Evolutionary conservation across 1,284 basidiomycete species (phyloP).

Genomic region (Apiotrichum gamsii): DNA sequence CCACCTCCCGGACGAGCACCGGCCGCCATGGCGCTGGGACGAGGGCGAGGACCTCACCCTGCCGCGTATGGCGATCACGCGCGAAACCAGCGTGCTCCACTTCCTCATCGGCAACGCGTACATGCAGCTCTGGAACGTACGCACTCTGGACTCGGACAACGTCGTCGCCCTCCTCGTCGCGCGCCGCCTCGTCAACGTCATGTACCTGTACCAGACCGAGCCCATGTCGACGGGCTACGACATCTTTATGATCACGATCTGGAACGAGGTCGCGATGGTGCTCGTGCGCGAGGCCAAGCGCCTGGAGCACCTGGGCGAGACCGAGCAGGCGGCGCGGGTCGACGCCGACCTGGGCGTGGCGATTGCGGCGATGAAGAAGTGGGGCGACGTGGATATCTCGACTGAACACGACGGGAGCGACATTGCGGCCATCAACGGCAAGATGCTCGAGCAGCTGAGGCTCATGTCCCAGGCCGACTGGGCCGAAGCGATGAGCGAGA

Average conservation of each 20-base stretch:
- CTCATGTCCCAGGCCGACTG: slow-evolving; percentile 21
- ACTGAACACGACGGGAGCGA: slow-evolving; percentile 20
- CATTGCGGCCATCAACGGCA: slow-evolving; percentile 27
- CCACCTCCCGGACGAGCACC: slow-evolving; percentile 23
- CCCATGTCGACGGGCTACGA: slow-evolving; percentile 22
- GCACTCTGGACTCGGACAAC: slow-evolving; percentile 21
- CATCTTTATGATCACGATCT: slow-evolving; percentile 26
- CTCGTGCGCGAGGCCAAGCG: slow-evolving; percentile 27
- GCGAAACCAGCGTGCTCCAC: slow-evolving; percentile 17
- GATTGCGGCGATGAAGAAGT: slow-evolving; percentile 21
- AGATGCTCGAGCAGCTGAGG: slow-evolving; percentile 25
- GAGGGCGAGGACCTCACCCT: slow-evolving; percentile 13
- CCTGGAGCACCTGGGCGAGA: slow-evolving; percentile 8
- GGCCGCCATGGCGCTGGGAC: slow-evolving; percentile 32
- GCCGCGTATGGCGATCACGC: slow-evolving; percentile 11
- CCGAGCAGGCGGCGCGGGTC: slow-evolving; percentile 16
- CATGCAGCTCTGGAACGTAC: slow-evolving; percentile 28
- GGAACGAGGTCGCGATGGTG: slow-evolving; percentile 31
- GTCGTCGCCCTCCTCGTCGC: slow-evolving; percentile 24
- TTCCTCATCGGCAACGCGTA: slow-evolving; percentile 28
- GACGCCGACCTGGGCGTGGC: slow-evolving; percentile 29
- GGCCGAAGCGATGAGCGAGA: slow-evolving; percentile 23
- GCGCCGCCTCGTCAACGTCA: slow-evolving; percentile 24
- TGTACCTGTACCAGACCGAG: slow-evolving; percentile 21
- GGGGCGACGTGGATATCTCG: slow-evolving; percentile 23